Conservation (phyloP, 2,329 filamentous ascomycete species). For the Penicillium paneum region DNA sequence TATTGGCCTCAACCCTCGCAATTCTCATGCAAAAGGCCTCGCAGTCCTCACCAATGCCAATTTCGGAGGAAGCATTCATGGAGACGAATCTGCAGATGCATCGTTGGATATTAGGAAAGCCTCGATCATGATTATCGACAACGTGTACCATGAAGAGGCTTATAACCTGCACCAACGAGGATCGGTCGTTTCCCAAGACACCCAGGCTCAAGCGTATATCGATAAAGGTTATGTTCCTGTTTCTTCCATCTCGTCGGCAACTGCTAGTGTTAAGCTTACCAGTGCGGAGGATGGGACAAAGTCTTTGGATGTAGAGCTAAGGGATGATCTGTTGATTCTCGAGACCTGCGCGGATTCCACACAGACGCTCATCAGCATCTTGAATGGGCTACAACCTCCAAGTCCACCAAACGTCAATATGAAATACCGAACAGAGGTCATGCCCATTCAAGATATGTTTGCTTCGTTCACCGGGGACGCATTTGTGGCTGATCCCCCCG, state of each 20-base stretch:
- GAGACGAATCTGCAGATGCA: constrained; percentile 61
- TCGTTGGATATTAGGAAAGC: constrained; percentile 72
- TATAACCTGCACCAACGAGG: constrained; percentile 32
- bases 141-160: constrained; percentile 51
- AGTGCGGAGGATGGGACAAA: constrained; percentile 58
- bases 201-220: constrained; percentile 51
- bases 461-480: constrained; percentile 87
- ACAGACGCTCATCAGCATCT: constrained; percentile 77
- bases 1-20: constrained; percentile 78
- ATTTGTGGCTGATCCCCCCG: constrained; percentile 50
- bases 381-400: constrained; percentile 79
- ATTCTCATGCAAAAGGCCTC: constrained; percentile 69
- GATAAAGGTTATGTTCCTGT: constrained; percentile 78
- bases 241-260: constrained; percentile 80
- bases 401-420: constrained; percentile 75
- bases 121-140: constrained; percentile 78
- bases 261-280: constrained; percentile 60
- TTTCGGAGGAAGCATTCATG: constrained; percentile 65
- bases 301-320: constrained; percentile 73
- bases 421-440: constrained; percentile 82
- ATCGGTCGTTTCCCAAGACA: constrained; percentile 32
- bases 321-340: constrained; percentile 80
- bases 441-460: constrained; percentile 83
- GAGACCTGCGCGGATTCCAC: constrained; percentile 97
- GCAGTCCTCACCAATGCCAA: constrained; percentile 76